Evolutionary conservation across 2,329 filamentous ascomycete species (phyloP).

Genomic region (Fusarium metavorans): DNA sequence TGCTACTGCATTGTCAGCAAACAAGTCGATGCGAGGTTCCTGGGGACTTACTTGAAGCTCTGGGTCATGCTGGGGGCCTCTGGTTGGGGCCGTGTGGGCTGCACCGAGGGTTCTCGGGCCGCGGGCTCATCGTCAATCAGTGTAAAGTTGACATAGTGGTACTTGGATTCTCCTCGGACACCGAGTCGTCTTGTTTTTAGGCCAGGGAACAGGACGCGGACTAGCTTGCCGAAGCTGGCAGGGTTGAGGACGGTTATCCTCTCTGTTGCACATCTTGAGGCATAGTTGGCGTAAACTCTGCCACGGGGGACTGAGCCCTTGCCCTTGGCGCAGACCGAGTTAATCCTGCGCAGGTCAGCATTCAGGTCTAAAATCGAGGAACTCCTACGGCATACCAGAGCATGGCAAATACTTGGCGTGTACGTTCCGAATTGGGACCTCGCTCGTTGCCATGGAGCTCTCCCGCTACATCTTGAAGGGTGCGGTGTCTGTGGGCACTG

Average conservation of each 20-base stretch:
- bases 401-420: slow-evolving; percentile 90
- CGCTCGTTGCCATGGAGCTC: slow-evolving; percentile 84
- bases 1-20: slow-evolving; percentile 47
- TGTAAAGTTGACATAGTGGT: slow-evolving; percentile 86
- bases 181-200: slow-evolving; percentile 93
- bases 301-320: slow-evolving; percentile 92
- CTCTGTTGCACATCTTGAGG: slow-evolving; percentile 90
- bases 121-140: slow-evolving; percentile 69
- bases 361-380: slow-evolving; percentile 20
- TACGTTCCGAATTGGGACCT: slow-evolving; percentile 84
- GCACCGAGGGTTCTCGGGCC: slow-evolving; percentile 57
- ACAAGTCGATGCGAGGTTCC: not conserved
- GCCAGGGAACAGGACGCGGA: slow-evolving; percentile 94
- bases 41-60: slow-evolving; percentile 60
- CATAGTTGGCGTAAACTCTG: slow-evolving; percentile 95
- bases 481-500: slow-evolving; percentile 74
- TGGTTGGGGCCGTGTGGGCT: slow-evolving; percentile 62
- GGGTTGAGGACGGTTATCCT: slow-evolving; percentile 95
- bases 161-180: slow-evolving; percentile 96
- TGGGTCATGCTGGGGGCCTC: slow-evolving; percentile 61
- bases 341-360: slow-evolving; percentile 68
- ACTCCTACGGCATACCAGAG: slow-evolving; percentile 72
- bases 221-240: slow-evolving; percentile 96
- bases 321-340: slow-evolving; percentile 77
- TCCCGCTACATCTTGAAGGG: slow-evolving; percentile 76